These are phyloP conservation scores for Acrocalymma vagum DNA, from an alignment of 2,329 filamentous ascomycete species.

Conservation along the genomic window DNA sequence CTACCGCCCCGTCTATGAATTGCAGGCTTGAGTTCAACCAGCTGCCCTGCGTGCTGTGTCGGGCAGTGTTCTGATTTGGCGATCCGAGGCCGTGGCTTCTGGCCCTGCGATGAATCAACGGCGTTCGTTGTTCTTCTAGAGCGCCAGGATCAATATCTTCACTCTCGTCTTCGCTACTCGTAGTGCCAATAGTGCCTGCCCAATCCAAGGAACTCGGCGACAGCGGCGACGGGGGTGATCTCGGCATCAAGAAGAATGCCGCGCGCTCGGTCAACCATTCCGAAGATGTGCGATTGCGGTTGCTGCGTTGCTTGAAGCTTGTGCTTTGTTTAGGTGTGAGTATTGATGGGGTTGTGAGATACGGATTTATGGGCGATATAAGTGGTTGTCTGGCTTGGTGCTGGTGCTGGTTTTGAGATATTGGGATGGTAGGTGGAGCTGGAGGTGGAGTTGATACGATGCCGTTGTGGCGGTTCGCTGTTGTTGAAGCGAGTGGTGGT, in stretches of 20 bases:
- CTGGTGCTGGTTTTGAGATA: background rate
- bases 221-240: background rate
- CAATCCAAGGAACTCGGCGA: background rate
- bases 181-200: constrained; percentile 3
- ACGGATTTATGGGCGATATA: constrained; percentile 6
- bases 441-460: constrained; percentile 3
- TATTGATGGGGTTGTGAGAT: constrained; percentile 6
- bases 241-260: constrained; percentile 14
- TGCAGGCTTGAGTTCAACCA: constrained; percentile 27
- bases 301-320: background rate
- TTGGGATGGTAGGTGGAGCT: background rate
- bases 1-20: constrained; percentile 31
- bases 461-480: background rate
- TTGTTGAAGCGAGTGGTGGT: background rate
- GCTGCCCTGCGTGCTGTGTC: constrained; percentile 1
- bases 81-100: too few relatives aligned
- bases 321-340: constrained; percentile 4
- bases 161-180: background rate
- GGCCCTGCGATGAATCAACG: too few relatives aligned
- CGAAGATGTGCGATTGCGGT: constrained; percentile 3
- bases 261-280: constrained; percentile 18
- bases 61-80: background rate
- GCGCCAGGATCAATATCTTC: too few relatives aligned
- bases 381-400: background rate
- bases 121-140: too few relatives aligned